Base-by-base conservation (phyloP, 2,329 filamentous ascomycete genomes). In the Beauveria bassiana region DNA sequence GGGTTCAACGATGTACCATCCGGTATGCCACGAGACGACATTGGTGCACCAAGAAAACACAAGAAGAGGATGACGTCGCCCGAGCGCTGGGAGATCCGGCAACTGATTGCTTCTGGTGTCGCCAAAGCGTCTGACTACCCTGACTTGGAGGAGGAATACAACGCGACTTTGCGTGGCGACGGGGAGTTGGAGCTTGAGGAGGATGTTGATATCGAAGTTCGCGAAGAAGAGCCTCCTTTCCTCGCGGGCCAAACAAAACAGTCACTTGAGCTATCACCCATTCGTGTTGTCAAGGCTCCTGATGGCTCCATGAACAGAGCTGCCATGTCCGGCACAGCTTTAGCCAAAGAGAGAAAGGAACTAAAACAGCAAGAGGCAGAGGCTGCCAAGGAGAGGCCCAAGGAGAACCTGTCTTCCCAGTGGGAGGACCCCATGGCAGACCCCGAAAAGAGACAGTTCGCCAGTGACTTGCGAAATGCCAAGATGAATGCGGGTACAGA, bases 401-500 rank as follows among this genome's bases (percentile, higher is more conserved):
- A 92, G 68, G 89, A 95, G 38, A 92, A 98, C 69, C 79, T 99
- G 3, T 86, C 88, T 58, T 86, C 90, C 14, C 92, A 97, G 73
- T 99, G 96, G 96, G 89, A 97, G 62, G 95, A 99, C 72, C 95
- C 95, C 0, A 96, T 99, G 93, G 88, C 91, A 16, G 85, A 87
- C 26, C 88, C 91, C 1, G 89, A 95, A 65, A 86, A 93, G 71
- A 84, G 89, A 61, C 88, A 95, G 66, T 99, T 99, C 74, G 95
- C 95, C 1, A 88, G 88, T 66, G 95, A 98, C 66, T 73, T 98
- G 55, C 85, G 91, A 60, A 88, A 85, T 65, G 81, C 87, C 1
- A 85, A 86, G 65, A 78, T 79, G 64, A 79, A 84, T 5, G 77
- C 81, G 5, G 84, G 84, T 66, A 75, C 84, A 0, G 89, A 91